Evolutionary conservation across 108 stramenopile genomes (phyloP).

Genomic region (Nannochloropsis salina): DNA sequence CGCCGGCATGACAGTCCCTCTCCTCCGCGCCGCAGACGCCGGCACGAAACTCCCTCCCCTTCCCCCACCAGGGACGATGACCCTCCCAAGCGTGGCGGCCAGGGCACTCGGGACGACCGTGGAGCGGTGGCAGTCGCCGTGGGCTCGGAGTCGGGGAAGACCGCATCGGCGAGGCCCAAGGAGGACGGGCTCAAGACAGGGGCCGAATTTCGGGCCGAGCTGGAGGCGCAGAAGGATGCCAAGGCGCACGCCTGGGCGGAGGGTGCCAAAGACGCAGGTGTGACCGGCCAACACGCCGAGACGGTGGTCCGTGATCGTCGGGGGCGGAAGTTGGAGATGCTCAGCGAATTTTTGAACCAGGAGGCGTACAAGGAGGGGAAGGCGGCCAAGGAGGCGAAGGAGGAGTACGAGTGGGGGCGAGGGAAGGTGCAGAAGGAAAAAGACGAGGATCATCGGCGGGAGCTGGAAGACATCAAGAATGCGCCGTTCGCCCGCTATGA

Average conservation of each 20-base stretch:
- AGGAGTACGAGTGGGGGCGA: slow-evolving; percentile 56
- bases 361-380: slow-evolving; percentile 56
- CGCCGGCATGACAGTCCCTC: slow-evolving; percentile 25
- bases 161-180: not conserved
- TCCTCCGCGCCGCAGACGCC: not conserved
- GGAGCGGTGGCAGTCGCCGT: not conserved
- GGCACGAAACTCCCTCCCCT: not conserved
- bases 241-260: not conserved
- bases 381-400: slow-evolving; percentile 51
- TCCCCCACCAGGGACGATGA: not conserved
- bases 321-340: slow-evolving; percentile 55
- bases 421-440: slow-evolving; percentile 65
- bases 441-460: slow-evolving; percentile 50
- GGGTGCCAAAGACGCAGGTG: not conserved
- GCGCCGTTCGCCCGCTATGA: not conserved
- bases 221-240: slow-evolving; percentile 15
- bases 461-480: slow-evolving; percentile 53
- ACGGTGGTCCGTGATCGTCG: slow-evolving; percentile 70
- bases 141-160: not conserved
- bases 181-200: not conserved
- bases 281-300: slow-evolving; percentile 60
- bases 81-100: not conserved
- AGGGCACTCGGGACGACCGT: not conserved
- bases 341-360: slow-evolving; percentile 54
- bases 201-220: slow-evolving; percentile 31